phyloP scores from a whole-genome alignment of 2,329 filamentous ascomycete genomes.

The Diaporthe australafricana region DNA sequence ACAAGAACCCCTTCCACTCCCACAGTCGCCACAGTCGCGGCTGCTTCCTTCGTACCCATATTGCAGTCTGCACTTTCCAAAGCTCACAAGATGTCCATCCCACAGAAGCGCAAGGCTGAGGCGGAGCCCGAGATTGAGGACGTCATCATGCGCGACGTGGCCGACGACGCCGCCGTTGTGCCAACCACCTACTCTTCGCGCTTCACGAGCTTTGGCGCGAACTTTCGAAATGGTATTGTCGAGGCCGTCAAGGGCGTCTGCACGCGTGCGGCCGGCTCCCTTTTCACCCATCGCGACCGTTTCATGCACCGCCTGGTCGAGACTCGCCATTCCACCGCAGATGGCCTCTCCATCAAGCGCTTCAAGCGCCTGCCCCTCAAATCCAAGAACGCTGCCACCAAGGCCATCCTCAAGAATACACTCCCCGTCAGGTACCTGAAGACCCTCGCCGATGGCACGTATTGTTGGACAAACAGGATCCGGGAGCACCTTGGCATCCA shows the following conservation, averaged over 20 bases:
- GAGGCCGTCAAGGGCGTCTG: constrained; percentile 3
- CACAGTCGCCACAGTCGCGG: constrained; percentile 10
- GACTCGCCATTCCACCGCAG: constrained; percentile 29
- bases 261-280: constrained; percentile 1
- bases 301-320: constrained; percentile 28
- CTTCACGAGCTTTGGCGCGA: constrained; percentile 21
- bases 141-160: constrained; percentile 30
- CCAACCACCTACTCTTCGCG: constrained; percentile 3
- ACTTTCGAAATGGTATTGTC: constrained; percentile 10
- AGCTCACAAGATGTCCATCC: constrained; percentile 21
- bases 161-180: neutral
- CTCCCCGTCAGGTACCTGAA: constrained; percentile 32
- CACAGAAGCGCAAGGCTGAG: constrained; percentile 27
- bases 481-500: constrained; percentile 25
- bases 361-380: constrained; percentile 38
- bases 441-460: constrained; percentile 25
- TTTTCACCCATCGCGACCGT: constrained; percentile 22
- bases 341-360: constrained; percentile 37
- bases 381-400: constrained; percentile 13
- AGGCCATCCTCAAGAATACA: constrained; percentile 30
- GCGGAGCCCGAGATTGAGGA: constrained; percentile 21
- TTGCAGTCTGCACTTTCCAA: constrained; percentile 9
- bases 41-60: neutral
- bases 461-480: constrained; percentile 34
- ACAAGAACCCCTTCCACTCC: neutral